Evolutionary conservation across 108 stramenopile genomes (phyloP).

Genomic region (Nitzschia sp.): DNA sequence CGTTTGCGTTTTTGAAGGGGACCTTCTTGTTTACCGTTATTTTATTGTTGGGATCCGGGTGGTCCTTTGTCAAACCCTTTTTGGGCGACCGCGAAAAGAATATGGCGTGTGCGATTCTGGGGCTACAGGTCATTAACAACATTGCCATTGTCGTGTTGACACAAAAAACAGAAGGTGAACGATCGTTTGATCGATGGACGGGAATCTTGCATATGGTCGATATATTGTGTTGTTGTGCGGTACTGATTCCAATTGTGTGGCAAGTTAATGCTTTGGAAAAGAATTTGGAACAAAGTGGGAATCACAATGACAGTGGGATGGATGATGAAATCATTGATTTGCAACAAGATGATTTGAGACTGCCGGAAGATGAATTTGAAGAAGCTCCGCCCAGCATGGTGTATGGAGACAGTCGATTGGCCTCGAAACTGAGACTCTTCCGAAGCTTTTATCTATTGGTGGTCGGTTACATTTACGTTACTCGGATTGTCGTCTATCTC

Average conservation of each 20-base stretch:
- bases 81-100: conserved; percentile 86
- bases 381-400: background rate
- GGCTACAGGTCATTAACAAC: conserved; percentile 93
- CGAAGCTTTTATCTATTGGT: conserved; percentile 94
- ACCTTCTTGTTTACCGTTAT: conserved; percentile 88
- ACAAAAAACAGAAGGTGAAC: conserved; percentile 88
- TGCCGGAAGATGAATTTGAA: conserved; percentile 39
- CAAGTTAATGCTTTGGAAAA: conserved; percentile 82
- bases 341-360: conserved; percentile 15
- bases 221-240: conserved; percentile 95
- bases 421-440: conserved; percentile 88
- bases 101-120: conserved; percentile 82
- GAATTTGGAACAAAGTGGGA: conserved; percentile 48
- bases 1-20: conserved; percentile 69
- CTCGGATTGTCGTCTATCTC: conserved; percentile 93
- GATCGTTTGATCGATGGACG: conserved; percentile 76
- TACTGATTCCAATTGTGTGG: conserved; percentile 98
- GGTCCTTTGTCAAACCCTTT: conserved; percentile 94
- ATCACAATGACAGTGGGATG: conserved; percentile 9
- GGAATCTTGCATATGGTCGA: conserved; percentile 94
- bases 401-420: conserved; percentile 12
- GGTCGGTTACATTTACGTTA: conserved; percentile 94
- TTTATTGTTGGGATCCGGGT: conserved; percentile 95
- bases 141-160: conserved; percentile 91
- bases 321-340: conserved; percentile 19